These are phyloP conservation scores for Botryotinia globosa DNA, from an alignment of 2,329 filamentous ascomycete genomes.

Conservation along the genomic window DNA sequence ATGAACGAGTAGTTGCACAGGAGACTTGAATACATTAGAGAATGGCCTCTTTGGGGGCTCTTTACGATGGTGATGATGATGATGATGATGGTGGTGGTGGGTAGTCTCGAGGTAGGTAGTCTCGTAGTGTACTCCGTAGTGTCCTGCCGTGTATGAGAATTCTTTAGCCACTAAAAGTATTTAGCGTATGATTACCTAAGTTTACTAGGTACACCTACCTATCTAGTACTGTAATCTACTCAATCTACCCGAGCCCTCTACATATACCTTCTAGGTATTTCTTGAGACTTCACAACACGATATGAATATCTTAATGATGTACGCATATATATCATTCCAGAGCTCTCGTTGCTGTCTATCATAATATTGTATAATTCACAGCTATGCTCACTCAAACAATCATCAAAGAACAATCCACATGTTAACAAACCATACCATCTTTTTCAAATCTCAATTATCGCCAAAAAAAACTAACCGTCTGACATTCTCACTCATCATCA, in stretches of 20 bases:
- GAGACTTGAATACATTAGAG: background rate
- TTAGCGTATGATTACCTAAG: background rate
- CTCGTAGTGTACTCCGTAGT: background rate
- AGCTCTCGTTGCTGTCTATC: background rate
- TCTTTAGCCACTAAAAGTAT: background rate
- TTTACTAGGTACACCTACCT: background rate
- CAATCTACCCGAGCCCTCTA: background rate
- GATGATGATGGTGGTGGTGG: background rate
- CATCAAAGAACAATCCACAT: background rate
- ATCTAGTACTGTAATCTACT: background rate
- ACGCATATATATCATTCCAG: background rate
- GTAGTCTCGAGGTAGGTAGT: background rate
- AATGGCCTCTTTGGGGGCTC: background rate
- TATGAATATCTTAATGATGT: background rate
- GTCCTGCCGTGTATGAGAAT: too few relatives aligned
- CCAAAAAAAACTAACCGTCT: slow-evolving; percentile 17
- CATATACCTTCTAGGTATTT: background rate
- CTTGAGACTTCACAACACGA: background rate
- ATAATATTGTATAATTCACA: background rate
- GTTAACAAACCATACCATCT: background rate
- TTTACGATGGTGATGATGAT: background rate
- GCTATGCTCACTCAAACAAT: background rate
- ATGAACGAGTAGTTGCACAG: background rate
- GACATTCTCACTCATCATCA: slow-evolving; percentile 16
- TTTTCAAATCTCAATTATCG: background rate